Conservation (phyloP, 495 filamentous ascomycete genomes). For the Xylaria scruposa region DNA sequence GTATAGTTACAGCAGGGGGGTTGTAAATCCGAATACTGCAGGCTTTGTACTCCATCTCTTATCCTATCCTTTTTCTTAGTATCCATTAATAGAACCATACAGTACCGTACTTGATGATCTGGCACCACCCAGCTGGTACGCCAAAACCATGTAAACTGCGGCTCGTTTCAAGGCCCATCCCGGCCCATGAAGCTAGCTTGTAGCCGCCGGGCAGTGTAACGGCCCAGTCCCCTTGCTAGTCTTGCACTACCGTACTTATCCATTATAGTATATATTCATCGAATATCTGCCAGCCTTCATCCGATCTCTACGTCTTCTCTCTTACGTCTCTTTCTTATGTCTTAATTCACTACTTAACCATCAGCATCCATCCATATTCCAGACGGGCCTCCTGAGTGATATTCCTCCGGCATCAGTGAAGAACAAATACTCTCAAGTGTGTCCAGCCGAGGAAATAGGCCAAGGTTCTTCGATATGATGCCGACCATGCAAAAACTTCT, state of each 20-base stretch:
- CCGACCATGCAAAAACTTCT: constrained; percentile 25
- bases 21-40: not conserved
- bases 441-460: not conserved
- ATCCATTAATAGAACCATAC: constrained; percentile 12
- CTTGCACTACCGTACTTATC: constrained; percentile 3
- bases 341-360: not conserved
- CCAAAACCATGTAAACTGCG: constrained; percentile 13
- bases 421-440: not conserved
- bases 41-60: not conserved
- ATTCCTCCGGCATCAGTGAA: constrained; percentile 1
- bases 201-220: constrained; percentile 6
- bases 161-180: constrained; percentile 12
- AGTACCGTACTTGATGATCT: constrained; percentile 6
- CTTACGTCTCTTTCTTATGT: not conserved
- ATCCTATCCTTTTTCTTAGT: not conserved
- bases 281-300: not conserved
- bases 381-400: not conserved
- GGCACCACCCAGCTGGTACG: constrained; percentile 23
- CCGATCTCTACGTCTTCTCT: not conserved
- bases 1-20: not conserved
- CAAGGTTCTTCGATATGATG: not conserved
- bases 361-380: not conserved
- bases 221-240: constrained; percentile 3
- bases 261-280: constrained; percentile 5
- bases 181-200: not conserved